Conservation (phyloP, 2,329 filamentous ascomycete species). For the Emergomyces pasteurianus region DNA sequence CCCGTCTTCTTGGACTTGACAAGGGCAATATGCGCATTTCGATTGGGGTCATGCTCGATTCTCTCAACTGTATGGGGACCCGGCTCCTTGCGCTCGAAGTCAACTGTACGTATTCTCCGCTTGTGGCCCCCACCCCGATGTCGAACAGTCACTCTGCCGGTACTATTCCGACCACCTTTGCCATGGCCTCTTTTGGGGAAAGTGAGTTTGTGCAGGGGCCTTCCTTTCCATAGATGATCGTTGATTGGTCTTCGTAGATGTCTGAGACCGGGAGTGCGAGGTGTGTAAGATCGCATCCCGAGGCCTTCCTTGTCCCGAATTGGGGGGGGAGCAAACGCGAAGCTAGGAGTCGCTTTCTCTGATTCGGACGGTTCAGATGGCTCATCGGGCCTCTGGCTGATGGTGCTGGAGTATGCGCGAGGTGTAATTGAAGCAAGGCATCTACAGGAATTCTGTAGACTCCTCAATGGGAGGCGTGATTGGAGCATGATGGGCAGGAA, state of each 20-base stretch:
- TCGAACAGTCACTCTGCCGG: conserved; percentile 72
- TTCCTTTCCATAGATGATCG: conserved; percentile 92
- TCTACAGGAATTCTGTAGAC: conserved; percentile 37
- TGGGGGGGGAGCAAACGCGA: conserved; percentile 35
- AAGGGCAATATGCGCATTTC: conserved; percentile 86
- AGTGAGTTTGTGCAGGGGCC: conserved; percentile 70
- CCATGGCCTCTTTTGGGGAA: conserved; percentile 85
- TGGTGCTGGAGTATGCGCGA: conserved; percentile 43
- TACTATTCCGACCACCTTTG: conserved; percentile 86
- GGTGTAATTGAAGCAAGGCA: conserved; percentile 33
- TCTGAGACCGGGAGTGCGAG: conserved; percentile 80
- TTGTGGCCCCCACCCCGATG: conserved; percentile 90
- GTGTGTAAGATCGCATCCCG: conserved; percentile 74
- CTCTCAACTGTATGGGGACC: conserved; percentile 83
- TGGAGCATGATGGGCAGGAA: conserved; percentile 46
- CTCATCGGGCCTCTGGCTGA: conserved; percentile 21
- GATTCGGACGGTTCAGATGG: not conserved
- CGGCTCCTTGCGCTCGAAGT: conserved; percentile 67
- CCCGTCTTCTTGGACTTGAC: conserved; percentile 62
- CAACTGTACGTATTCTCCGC: conserved; percentile 79
- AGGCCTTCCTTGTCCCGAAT: conserved; percentile 30
- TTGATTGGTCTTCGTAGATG: conserved; percentile 89
- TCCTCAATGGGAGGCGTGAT: conserved; percentile 48
- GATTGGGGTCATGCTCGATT: conserved; percentile 90
- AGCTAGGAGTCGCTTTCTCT: conserved; percentile 8